These are phyloP conservation scores for Leccinum obscurum DNA, from an alignment of 768 basidiomycete species.

Conservation along the genomic window DNA sequence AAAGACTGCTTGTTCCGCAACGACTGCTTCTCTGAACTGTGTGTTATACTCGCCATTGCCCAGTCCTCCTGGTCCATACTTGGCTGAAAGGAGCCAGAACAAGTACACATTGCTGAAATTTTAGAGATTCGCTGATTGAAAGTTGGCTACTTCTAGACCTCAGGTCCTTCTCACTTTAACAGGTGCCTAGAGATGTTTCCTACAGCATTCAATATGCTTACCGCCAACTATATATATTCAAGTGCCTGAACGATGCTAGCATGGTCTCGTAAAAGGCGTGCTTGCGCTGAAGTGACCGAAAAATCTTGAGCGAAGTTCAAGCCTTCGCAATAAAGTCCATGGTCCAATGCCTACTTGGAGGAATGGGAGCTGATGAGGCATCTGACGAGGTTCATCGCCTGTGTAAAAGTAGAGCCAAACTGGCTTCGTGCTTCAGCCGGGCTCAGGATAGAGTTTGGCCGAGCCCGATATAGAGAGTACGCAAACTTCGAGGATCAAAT, in stretches of 20 bases:
- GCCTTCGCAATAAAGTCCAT: constrained; percentile 11
- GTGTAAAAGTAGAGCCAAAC: constrained; percentile 32
- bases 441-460: constrained; percentile 32
- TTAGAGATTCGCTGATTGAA: constrained; percentile 31
- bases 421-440: constrained; percentile 29
- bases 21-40: constrained; percentile 9
- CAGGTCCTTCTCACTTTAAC: constrained; percentile 39
- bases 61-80: no score
- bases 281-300: constrained; percentile 22
- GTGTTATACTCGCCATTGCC: neutral
- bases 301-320: constrained; percentile 4
- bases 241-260: constrained; percentile 27
- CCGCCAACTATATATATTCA: constrained; percentile 44
- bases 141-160: constrained; percentile 32
- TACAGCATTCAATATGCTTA: constrained; percentile 11
- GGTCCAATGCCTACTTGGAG: neutral
- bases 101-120: constrained; percentile 24
- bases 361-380: constrained; percentile 7
- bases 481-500: constrained; percentile 34
- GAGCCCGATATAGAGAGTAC: constrained; percentile 30
- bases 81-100: no score
- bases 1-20: constrained; percentile 4
- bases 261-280: constrained; percentile 22
- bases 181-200: neutral
- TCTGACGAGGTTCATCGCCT: constrained; percentile 30